Base-by-base conservation (phyloP, 2,329 filamentous ascomycete species). In the Hawksworthiomyces lignivorus region DNA sequence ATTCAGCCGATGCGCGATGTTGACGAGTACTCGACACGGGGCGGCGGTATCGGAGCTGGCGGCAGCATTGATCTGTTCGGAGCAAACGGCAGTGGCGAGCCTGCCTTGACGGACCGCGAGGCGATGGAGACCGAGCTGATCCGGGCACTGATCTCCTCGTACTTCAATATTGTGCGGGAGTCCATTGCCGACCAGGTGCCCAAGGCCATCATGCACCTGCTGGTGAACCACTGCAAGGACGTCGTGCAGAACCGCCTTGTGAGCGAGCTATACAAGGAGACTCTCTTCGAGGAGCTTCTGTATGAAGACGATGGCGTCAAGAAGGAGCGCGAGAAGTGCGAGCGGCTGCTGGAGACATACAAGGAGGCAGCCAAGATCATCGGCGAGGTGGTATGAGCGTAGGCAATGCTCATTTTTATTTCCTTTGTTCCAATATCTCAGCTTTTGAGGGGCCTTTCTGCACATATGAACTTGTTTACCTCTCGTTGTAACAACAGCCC, bases 91-190 rank as follows among this genome's bases (percentile, higher is more conserved):
- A 72, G 75, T 40, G 77, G 82, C 47, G 88, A 94, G 57, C 88
- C 88, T 26, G 87, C 87, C 43, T 77, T 98, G 55, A 96, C 89
- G 1, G 92, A 98, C 53, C 86, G 92, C 39, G 92, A 98, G 67
- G 85, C 88, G 33, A 85, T 98, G 70, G 92, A 98, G 67, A 97
- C 92, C 9, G 92, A 98, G 64, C 80, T 98, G 30, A 98, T 98
- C 60, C 84, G 90, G 35, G 86, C 89, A 35, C 77, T 98, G 43
- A 98, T 98, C 61, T 94, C 87, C 24, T 96, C 89, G 1, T 98
- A 98, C 71, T 98, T 98, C 72, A 94, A 95, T 62, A 98, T 98
- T 56, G 92, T 98, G 35, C 86, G 92, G 49, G 92, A 98, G 65
- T 90, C 87, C n/a, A 95, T 96, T 55, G 90, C 90, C 33, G 92